Evolutionary conservation across 257 asterid species (phyloP).

Genomic region (Voacanga thouarsii): DNA sequence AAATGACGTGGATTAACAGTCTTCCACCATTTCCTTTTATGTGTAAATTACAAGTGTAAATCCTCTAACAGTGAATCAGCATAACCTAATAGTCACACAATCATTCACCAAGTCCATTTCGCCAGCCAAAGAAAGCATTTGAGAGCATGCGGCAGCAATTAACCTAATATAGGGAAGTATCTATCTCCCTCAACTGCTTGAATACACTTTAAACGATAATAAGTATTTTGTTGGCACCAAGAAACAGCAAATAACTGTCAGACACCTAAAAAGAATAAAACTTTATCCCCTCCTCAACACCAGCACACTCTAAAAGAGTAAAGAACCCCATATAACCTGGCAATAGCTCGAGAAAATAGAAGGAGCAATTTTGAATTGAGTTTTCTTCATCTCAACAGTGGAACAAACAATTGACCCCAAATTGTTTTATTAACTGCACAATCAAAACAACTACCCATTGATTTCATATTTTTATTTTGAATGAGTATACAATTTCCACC

Average conservation of each 20-base stretch:
- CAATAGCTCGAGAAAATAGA: not conserved
- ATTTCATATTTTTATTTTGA: not conserved
- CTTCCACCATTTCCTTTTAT: too few species aligned
- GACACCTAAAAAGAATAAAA: not conserved
- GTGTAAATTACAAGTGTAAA: not conserved
- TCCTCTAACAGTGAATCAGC: not conserved
- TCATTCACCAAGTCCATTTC: not conserved
- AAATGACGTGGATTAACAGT: not conserved
- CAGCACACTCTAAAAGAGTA: not conserved
- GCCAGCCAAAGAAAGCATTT: not conserved
- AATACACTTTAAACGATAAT: not conserved
- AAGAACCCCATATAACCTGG: not conserved
- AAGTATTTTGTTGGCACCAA: not conserved
- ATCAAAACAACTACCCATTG: not conserved
- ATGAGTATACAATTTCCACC: not conserved
- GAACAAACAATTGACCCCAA: not conserved
- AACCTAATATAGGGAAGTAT: not conserved
- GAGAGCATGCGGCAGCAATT: not conserved
- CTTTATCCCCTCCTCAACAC: not conserved
- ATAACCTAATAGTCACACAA: not conserved
- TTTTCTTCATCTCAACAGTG: not conserved
- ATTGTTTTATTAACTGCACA: not conserved
- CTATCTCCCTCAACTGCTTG: not conserved
- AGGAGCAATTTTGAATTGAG: not conserved
- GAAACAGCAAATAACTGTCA: too few species aligned